Conservation (phyloP, 495 filamentous ascomycete genomes). For the Podospora tetraspora region DNA sequence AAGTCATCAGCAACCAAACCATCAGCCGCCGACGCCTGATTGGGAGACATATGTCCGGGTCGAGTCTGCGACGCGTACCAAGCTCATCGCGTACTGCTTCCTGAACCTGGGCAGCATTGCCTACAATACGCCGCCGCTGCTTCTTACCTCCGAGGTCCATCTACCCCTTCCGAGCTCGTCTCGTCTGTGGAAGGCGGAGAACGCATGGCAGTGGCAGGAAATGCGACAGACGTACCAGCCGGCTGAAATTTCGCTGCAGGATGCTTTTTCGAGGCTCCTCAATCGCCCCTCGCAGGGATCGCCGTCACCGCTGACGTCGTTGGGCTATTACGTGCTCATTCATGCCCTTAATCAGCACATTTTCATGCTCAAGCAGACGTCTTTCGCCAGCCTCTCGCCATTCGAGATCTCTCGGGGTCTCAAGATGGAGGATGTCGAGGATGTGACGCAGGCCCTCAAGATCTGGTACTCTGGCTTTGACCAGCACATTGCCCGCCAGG, state of each 20-base stretch:
- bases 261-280: slow-evolving; percentile 45
- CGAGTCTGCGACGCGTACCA: slow-evolving; percentile 50
- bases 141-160: slow-evolving; percentile 59
- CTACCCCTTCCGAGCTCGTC: slow-evolving; percentile 54
- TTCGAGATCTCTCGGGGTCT: slow-evolving; percentile 43
- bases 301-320: slow-evolving; percentile 51
- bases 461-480: slow-evolving; percentile 63
- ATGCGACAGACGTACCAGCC: slow-evolving; percentile 37
- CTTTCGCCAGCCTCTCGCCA: slow-evolving; percentile 38
- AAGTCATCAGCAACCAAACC: slow-evolving; percentile 27
- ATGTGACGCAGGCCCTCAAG: slow-evolving; percentile 54
- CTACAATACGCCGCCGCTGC: slow-evolving; percentile 52
- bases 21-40: slow-evolving; percentile 19
- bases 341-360: slow-evolving; percentile 66
- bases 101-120: slow-evolving; percentile 55
- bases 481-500: slow-evolving; percentile 35
- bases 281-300: slow-evolving; percentile 42
- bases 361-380: slow-evolving; percentile 58
- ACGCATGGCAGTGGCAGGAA: slow-evolving; percentile 47
- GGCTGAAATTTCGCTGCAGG: slow-evolving; percentile 46
- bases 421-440: slow-evolving; percentile 50
- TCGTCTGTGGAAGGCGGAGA: slow-evolving; percentile 49
- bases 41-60: slow-evolving; percentile 57
- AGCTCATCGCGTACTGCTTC: slow-evolving; percentile 54
- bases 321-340: slow-evolving; percentile 64